Evolutionary conservation across 164 flowering plant genomes (phyloP).

Genomic region (Vitis rupestris): DNA sequence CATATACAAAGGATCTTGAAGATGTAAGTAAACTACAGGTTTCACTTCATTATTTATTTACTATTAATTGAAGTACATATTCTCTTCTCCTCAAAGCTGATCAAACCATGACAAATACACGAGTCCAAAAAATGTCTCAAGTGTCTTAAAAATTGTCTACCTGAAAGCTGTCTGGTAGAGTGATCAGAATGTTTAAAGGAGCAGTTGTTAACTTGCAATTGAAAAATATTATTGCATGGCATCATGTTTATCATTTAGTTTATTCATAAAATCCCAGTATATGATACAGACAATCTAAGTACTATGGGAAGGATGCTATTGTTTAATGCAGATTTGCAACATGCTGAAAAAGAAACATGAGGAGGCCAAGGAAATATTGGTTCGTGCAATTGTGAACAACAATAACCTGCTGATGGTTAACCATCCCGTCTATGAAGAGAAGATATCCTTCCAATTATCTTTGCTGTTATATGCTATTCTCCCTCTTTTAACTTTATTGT

Average conservation of each 20-base stretch:
- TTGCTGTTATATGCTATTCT: neutral
- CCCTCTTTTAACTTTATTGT: neutral
- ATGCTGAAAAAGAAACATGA: slow-evolving; percentile 89
- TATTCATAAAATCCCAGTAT: too few species aligned
- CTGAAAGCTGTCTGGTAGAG: too few species aligned
- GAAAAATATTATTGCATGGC: neutral
- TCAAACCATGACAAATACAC: neutral
- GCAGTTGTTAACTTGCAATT: neutral
- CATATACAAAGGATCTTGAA: too few species aligned
- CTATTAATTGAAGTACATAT: neutral
- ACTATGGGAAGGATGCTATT: slow-evolving; percentile 2
- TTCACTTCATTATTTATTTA: neutral
- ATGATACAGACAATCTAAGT: too few species aligned
- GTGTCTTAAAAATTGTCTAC: neutral
- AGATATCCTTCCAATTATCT: slow-evolving; percentile 67
- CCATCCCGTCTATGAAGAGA: slow-evolving; percentile 68
- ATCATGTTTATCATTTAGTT: neutral
- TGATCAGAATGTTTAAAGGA: neutral
- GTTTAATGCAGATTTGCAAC: slow-evolving; percentile 65
- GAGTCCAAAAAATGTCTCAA: too few species aligned
- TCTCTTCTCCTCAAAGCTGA: neutral
- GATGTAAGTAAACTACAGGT: too few species aligned
- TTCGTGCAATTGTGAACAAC: slow-evolving; percentile 84
- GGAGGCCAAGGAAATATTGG: slow-evolving; percentile 85
- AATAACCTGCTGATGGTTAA: slow-evolving; percentile 80